These are phyloP conservation scores for Candida wancherniae DNA, from an alignment of 805 yeast genomes.

Conservation along the genomic window DNA sequence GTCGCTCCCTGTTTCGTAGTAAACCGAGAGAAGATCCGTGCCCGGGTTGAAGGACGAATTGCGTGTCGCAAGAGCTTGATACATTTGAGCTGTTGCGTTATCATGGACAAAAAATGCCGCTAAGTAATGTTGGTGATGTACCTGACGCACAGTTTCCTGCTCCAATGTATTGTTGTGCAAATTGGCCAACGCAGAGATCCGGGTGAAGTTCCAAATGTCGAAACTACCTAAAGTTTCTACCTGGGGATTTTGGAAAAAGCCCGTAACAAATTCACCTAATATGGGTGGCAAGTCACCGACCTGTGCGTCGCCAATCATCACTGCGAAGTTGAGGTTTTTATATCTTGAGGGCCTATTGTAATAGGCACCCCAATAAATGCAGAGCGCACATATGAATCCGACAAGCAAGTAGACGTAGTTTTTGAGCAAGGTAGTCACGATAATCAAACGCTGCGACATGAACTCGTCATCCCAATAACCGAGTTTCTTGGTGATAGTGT, in stretches of 20 bases:
- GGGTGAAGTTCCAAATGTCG: slow-evolving; percentile 19
- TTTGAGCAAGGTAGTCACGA: slow-evolving; percentile 18
- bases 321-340: slow-evolving; percentile 21
- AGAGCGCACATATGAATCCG: slow-evolving; percentile 23
- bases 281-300: slow-evolving; percentile 21
- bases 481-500: slow-evolving; percentile 17
- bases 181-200: slow-evolving; percentile 17
- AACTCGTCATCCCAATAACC: slow-evolving; percentile 29
- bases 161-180: slow-evolving; percentile 20
- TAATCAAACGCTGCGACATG: slow-evolving; percentile 19
- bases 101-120: slow-evolving; percentile 26
- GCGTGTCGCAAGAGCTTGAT: slow-evolving; percentile 16
- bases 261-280: slow-evolving; percentile 19
- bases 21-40: slow-evolving; percentile 20
- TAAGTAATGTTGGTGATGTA: slow-evolving; percentile 29
- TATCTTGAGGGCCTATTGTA: slow-evolving; percentile 19
- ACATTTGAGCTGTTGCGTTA: slow-evolving; percentile 25
- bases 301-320: slow-evolving; percentile 24
- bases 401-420: slow-evolving; percentile 21
- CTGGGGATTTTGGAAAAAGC: slow-evolving; percentile 19
- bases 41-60: slow-evolving; percentile 17
- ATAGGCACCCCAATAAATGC: slow-evolving; percentile 33
- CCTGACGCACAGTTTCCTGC: slow-evolving; percentile 24
- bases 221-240: slow-evolving; percentile 21
- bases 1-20: slow-evolving; percentile 32